Base-by-base conservation (phyloP, 345 rosid species). In the Ricinus communis region DNA sequence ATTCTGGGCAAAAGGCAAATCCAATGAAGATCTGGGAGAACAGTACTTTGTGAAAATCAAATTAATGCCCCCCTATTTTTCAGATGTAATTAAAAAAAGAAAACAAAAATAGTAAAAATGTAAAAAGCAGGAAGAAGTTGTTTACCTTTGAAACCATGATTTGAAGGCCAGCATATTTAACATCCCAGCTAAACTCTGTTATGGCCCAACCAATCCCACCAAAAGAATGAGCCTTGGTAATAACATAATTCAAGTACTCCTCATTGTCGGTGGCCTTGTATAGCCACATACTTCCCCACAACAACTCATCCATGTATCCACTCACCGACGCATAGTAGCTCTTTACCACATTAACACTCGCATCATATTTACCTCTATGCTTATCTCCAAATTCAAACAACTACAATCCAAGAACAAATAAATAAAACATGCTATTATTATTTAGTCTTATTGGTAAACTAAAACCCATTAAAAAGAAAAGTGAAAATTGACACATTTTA, bases 251-350 rank as follows among this genome's bases (percentile, higher is more conserved):
- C 46, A 78, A 33, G 63, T 70, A 69, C 15, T 24, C 66, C 22
- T 50, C 68, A 25, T 69, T 69, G 81, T 65, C 77, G 68, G 81
- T 78, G 77, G 81, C 81, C 36, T 73, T 78, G 74, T 78, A 73
- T 31, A 78, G 57, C 81, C 81, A 78, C 74, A 78, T 16, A 31
- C 71, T 71, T 40, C 70, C 74, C 77, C 81, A 95, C 80, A 95
- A 74, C 87, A 95, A 77, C 87, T 95, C 99, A 62, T 95, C 99
- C 91, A 79, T 88, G 87, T 87, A 92, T 46, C 99, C 99, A 82
- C 99, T 95, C 82, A 92, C 97, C 74, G 99, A 95, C 72, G 93
- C 89, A 61, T 95, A 95, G 88, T 92, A 95, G 80, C 77, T 85
- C 81, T 85, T 95, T 79, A 85, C 99, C 74, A 81, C 94, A 51